Conservation (phyloP, 2,329 filamentous ascomycete species). For the Microsporum canis region DNA sequence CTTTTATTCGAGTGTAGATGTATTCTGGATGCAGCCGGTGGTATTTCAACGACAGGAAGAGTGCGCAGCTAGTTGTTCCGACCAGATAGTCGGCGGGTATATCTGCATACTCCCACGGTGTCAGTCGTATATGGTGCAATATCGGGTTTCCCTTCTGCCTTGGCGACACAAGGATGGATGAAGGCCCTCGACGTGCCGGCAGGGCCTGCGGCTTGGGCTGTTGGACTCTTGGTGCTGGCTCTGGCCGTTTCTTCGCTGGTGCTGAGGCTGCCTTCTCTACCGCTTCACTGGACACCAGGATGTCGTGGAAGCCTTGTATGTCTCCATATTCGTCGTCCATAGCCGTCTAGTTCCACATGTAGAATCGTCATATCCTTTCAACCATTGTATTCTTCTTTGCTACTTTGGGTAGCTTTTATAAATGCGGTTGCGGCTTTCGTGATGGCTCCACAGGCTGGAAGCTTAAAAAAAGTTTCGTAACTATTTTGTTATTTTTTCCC, state of each 20-base stretch:
- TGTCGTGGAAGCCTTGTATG: conserved; percentile 19
- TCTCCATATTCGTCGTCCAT: conserved; percentile 42
- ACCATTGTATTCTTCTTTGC: neutral
- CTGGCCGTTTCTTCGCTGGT: conserved; percentile 16
- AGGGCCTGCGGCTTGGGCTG: conserved; percentile 86
- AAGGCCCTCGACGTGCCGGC: conserved; percentile 53
- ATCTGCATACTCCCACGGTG: conserved; percentile 94
- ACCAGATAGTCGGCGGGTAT: conserved; percentile 92
- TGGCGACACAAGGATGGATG: conserved; percentile 77
- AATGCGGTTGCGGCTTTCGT: neutral
- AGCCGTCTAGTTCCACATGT: neutral
- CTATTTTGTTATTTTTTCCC: neutral
- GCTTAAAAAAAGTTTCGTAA: neutral
- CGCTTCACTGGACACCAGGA: neutral
- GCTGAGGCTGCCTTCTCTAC: conserved; percentile 20
- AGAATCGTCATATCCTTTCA: neutral
- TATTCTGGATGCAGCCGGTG: conserved; percentile 96
- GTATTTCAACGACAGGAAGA: conserved; percentile 93
- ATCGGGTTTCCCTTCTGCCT: conserved; percentile 94
- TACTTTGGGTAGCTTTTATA: neutral
- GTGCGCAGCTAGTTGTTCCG: conserved; percentile 73
- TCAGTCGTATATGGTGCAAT: conserved; percentile 64
- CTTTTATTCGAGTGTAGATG: conserved; percentile 84
- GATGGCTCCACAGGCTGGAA: neutral
- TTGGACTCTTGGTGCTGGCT: conserved; percentile 48